Percentiles rank a stretch among this genome's conserved stretches.
Conservation (phyloP, 2,329 filamentous ascomycete genomes). For the Neoascochyta sp. region DNA sequence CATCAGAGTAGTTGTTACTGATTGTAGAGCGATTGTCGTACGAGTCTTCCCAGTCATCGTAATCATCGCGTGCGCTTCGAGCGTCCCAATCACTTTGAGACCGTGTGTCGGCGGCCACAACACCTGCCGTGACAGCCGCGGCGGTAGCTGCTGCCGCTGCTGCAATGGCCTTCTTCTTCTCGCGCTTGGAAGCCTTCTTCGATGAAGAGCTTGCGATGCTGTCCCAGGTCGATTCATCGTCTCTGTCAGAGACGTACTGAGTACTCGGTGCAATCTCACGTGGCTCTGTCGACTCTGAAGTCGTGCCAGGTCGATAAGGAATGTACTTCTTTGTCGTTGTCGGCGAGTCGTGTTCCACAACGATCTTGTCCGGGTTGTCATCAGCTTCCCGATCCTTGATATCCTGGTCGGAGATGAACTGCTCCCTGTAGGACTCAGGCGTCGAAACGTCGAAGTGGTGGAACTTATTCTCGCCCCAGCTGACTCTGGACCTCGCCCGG, state of each 20-base stretch:
- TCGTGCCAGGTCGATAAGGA: constrained; percentile 29
- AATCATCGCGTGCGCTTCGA: constrained; percentile 2
- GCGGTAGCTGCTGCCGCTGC: constrained; percentile 17
- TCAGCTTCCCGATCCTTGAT: constrained; percentile 18
- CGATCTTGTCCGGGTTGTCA: constrained; percentile 37
- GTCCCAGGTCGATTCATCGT: constrained; percentile 22
- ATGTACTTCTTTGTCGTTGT: constrained; percentile 27
- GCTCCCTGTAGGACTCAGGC: constrained; percentile 42
- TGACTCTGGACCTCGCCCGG: constrained; percentile 38
- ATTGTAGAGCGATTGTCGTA: constrained; percentile 17
- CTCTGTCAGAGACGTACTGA: constrained; percentile 26
- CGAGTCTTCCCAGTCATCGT: constrained; percentile 10
- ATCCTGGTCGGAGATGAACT: constrained; percentile 34
- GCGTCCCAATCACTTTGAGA: constrained; percentile 17
- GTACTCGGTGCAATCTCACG: constrained; percentile 27
- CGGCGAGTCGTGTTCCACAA: constrained; percentile 38
- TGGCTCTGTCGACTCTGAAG: constrained; percentile 9
- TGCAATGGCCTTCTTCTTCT: constrained; percentile 28
- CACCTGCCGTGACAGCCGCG: constrained; percentile 13
- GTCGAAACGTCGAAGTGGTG: constrained; percentile 47
- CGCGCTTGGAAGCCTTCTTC: constrained; percentile 32
- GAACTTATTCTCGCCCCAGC: constrained; percentile 48
- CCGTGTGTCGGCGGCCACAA: constrained; percentile 17
- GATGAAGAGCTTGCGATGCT: constrained; percentile 19
- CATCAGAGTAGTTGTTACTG: constrained; percentile 29